phyloP scores from a whole-genome alignment of 192 early-diverging fungal species.

The Phlyctochytrium planicorne region DNA sequence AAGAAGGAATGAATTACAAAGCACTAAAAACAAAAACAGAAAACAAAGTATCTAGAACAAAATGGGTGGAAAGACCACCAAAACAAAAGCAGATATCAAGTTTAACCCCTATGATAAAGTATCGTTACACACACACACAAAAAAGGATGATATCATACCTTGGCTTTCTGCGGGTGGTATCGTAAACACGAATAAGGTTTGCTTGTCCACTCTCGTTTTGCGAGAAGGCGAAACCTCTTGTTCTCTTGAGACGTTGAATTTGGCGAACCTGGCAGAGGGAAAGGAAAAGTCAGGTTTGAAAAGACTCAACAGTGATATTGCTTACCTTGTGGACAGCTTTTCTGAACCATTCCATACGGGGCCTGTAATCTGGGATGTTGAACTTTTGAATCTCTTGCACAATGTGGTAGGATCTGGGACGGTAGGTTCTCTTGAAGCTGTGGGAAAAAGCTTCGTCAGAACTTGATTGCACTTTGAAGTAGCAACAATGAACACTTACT shows the following conservation, averaged over 20 bases:
- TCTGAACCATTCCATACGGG: slow-evolving; percentile 96
- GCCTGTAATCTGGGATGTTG: slow-evolving; percentile 98
- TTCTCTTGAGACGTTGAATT: slow-evolving; percentile 88
- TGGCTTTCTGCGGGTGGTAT: slow-evolving; percentile 73
- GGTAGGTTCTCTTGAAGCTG: slow-evolving; percentile 79
- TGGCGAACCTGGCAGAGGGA: slow-evolving; percentile 55
- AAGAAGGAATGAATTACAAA: no score
- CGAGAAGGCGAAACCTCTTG: slow-evolving; percentile 97
- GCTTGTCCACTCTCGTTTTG: slow-evolving; percentile 97
- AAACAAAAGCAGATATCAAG: no score
- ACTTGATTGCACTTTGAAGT: background rate
- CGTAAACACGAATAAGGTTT: slow-evolving; percentile 76
- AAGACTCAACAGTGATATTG: background rate
- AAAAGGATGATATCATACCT: no score
- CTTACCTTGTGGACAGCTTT: slow-evolving; percentile 97
- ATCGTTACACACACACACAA: no score
- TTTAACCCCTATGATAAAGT: no score
- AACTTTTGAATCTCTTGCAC: slow-evolving; percentile 99
- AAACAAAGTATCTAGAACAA: no score
- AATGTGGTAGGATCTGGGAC: slow-evolving; percentile 86
- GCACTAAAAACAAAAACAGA: no score
- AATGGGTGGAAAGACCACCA: no score
- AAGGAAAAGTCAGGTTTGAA: background rate
- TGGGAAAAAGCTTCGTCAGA: slow-evolving; percentile 7
- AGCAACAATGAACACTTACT: slow-evolving; percentile 60